Conservation (phyloP, 2,329 filamentous ascomycete species). For the Fusarium sulawesiense region DNA sequence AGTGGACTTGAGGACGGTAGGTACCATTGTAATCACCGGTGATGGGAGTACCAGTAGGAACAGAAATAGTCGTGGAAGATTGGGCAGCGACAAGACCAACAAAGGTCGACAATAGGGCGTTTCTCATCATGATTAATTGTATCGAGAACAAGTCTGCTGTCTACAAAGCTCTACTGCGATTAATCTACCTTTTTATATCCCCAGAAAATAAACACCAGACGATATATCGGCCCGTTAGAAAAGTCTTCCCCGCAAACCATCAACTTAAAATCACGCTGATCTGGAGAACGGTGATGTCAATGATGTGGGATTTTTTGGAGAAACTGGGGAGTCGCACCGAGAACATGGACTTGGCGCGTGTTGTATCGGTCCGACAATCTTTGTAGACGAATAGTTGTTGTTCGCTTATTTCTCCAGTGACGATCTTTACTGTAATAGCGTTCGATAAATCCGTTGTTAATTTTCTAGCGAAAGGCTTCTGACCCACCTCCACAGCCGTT, state of each 20-base stretch:
- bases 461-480: neutral
- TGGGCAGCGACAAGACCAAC: neutral
- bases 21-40: conserved; percentile 44
- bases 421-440: neutral
- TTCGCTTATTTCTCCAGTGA: neutral
- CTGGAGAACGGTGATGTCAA: conserved; percentile 23
- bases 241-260: neutral
- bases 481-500: neutral
- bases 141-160: neutral
- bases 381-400: neutral
- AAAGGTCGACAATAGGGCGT: neutral
- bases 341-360: neutral
- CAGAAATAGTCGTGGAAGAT: neutral
- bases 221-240: neutral
- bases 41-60: conserved; percentile 42
- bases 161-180: rapidly evolving
- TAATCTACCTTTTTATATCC: conserved; percentile 3
- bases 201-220: neutral
- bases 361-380: conserved; percentile 9
- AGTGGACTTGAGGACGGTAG: conserved; percentile 66
- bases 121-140: neutral
- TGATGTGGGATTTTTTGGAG: neutral
- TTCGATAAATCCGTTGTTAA: neutral
- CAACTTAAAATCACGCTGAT: neutral
- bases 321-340: conserved; percentile 3